These are phyloP conservation scores for Termitomyces sp. DNA, from an alignment of 768 basidiomycete genomes.

Conservation along the genomic window DNA sequence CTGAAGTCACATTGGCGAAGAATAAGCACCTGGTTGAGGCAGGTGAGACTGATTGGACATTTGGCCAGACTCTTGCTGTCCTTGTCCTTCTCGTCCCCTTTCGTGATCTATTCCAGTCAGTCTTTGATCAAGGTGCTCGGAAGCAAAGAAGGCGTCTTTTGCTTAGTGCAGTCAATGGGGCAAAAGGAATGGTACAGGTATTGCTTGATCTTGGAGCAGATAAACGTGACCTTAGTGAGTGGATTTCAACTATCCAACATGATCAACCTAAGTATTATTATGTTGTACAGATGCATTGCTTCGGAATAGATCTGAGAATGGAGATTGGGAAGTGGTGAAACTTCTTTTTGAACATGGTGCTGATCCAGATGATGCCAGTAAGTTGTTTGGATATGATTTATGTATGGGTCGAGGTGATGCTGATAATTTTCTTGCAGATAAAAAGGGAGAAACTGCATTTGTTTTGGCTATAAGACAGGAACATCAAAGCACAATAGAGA, in stretches of 20 bases:
- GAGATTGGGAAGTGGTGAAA: neutral
- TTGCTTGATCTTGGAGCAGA: neutral
- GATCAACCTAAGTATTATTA: neutral
- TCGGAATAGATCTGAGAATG: neutral
- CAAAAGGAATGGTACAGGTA: neutral
- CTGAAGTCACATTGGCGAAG: neutral
- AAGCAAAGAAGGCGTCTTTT: neutral
- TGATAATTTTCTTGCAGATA: neutral
- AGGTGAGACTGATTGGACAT: conserved; percentile 6
- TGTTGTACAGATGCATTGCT: neutral
- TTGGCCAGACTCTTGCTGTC: conserved; percentile 9
- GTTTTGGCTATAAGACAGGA: neutral
- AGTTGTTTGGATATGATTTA: no score
- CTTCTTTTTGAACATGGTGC: neutral
- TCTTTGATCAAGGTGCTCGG: neutral
- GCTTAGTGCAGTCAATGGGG: neutral
- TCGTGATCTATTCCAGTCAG: conserved; percentile 3
- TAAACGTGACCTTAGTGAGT: neutral
- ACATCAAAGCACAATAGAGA: neutral
- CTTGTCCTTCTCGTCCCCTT: conserved; percentile 4
- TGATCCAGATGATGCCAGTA: neutral
- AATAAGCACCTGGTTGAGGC: neutral
- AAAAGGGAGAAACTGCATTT: neutral
- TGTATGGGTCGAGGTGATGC: neutral
- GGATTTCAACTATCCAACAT: neutral